Evolutionary conservation across 768 basidiomycete genomes (phyloP).

Genomic region (Hypsizygus marmoreus): DNA sequence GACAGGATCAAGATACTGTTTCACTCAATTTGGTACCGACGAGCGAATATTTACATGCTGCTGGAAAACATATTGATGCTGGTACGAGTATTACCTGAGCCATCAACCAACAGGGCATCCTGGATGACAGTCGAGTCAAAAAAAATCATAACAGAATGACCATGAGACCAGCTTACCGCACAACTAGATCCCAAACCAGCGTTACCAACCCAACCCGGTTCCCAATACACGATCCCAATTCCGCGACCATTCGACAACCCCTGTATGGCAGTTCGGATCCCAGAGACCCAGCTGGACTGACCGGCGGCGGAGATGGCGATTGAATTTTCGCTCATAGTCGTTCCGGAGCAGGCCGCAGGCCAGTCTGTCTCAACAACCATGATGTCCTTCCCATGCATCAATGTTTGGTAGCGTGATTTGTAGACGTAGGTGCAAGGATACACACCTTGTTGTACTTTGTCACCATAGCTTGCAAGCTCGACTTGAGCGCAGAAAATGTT

Average conservation of each 20-base stretch:
- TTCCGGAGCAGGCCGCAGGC: conserved; percentile 51
- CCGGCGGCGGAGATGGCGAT: conserved; percentile 52
- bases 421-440: neutral
- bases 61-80: conserved; percentile 42
- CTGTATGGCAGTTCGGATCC: conserved; percentile 48
- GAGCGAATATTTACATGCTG: conserved; percentile 38
- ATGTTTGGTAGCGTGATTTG: neutral
- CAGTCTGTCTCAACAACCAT: conserved; percentile 70
- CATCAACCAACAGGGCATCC: conserved; percentile 54
- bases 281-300: conserved; percentile 54
- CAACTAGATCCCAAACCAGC: conserved; percentile 47
- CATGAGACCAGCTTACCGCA: conserved; percentile 29
- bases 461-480: conserved; percentile 51
- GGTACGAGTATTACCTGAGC: conserved; percentile 43
- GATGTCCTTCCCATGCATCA: conserved; percentile 38
- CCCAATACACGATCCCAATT: conserved; percentile 61
- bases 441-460: conserved; percentile 50
- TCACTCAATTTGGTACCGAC: too few relatives aligned
- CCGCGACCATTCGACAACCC: conserved; percentile 51
- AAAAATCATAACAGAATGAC: conserved; percentile 1
- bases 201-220: conserved; percentile 65
- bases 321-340: conserved; percentile 45
- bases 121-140: conserved; percentile 17
- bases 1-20: too few relatives aligned
- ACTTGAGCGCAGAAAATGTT: conserved; percentile 50